A percentile compares a stretch with the other conserved stretches of the same genome.
phyloP scores from a whole-genome alignment of 2,329 filamentous ascomycete species.

The Sporothrix luriei region DNA sequence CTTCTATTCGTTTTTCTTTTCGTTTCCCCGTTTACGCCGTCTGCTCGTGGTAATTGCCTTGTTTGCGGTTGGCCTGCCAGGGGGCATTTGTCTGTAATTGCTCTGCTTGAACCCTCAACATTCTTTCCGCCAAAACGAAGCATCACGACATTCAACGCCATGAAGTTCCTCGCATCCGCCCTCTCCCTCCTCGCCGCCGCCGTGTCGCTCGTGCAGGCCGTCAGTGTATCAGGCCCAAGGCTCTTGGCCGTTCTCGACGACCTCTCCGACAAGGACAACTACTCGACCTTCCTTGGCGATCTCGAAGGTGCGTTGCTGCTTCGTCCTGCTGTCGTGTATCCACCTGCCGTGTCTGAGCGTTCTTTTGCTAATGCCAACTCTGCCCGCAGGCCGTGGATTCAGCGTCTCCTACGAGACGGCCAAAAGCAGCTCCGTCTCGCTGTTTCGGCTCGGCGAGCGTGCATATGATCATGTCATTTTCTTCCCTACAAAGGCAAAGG shows the following conservation, averaged over 20 bases:
- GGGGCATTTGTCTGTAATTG: neutral
- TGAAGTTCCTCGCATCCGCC: constrained; percentile 68
- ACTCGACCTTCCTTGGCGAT: constrained; percentile 78
- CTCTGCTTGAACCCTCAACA: neutral
- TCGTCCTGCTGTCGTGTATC: neutral
- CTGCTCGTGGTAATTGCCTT: neutral
- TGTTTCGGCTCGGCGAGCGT: constrained; percentile 85
- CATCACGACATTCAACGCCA: constrained; percentile 38
- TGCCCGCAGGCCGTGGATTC: constrained; percentile 73
- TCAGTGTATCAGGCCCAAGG: constrained; percentile 77
- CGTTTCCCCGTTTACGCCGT: neutral
- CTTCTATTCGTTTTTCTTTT: neutral
- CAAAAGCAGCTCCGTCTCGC: constrained; percentile 72
- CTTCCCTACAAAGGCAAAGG: constrained; percentile 88
- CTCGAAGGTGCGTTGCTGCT: constrained; percentile 59
- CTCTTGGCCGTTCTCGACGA: constrained; percentile 87
- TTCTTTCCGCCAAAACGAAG: constrained; percentile 6
- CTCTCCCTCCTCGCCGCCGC: constrained; percentile 70
- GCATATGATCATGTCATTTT: constrained; percentile 89
- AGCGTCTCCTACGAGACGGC: constrained; percentile 78
- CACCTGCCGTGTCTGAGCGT: neutral
- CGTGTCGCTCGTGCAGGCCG: constrained; percentile 68
- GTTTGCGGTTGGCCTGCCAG: constrained; percentile 15
- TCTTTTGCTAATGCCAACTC: neutral
- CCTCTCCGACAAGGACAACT: constrained; percentile 74